phyloP scores from a whole-genome alignment of 2,329 filamentous ascomycete species.

The Penicillium sp. region DNA sequence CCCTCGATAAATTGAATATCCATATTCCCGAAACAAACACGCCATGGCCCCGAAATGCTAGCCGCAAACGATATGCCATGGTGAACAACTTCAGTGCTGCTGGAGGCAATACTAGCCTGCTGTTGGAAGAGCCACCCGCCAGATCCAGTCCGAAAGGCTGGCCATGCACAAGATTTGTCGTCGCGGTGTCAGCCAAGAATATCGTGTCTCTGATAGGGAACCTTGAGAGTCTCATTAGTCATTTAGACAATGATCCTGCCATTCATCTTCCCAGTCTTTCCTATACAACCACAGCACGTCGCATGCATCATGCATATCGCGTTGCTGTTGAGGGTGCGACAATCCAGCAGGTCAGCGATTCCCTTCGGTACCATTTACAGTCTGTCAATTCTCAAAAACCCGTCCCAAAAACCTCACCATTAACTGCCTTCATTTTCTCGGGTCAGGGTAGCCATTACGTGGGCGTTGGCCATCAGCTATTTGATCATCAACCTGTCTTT shows the following conservation, averaged over 20 bases:
- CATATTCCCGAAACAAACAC: background rate
- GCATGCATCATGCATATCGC: background rate
- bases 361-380: background rate
- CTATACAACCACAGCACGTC: background rate
- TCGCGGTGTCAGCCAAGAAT: background rate
- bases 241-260: background rate
- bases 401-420: background rate
- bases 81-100: background rate
- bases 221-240: background rate
- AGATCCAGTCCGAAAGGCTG: background rate
- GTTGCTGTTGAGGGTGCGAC: background rate
- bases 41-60: background rate
- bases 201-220: background rate
- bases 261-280: background rate
- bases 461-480: background rate
- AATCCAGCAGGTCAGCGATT: background rate
- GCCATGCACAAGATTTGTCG: background rate
- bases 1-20: background rate
- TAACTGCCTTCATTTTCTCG: background rate
- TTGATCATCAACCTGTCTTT: background rate
- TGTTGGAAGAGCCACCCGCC: background rate
- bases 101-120: background rate
- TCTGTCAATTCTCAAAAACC: background rate
- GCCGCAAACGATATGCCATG: background rate
- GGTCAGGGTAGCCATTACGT: background rate